Evolutionary conservation across 805 yeast species (phyloP).

Genomic region (Cephaloascus fragrans): DNA sequence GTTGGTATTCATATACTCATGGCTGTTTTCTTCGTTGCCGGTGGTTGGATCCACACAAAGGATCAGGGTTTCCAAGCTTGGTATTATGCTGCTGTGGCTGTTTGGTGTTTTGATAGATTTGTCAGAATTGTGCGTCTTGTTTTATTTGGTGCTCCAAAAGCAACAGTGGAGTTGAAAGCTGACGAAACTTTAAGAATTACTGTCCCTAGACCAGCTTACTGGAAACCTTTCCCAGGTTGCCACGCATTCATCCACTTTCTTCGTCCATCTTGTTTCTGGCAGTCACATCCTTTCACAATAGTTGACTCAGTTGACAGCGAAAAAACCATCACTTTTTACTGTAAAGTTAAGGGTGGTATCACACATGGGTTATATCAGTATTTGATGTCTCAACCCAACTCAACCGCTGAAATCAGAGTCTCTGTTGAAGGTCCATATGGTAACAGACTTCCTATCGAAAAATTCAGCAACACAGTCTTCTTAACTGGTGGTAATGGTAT

Average conservation of each 20-base stretch:
- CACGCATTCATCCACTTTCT: slow-evolving; percentile 49
- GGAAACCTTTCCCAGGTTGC: slow-evolving; percentile 53
- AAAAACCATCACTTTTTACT: slow-evolving; percentile 34
- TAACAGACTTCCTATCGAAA: slow-evolving; percentile 30
- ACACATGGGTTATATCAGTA: slow-evolving; percentile 28
- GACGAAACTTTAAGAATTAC: slow-evolving; percentile 39
- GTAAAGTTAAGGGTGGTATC: slow-evolving; percentile 45
- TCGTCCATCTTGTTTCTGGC: slow-evolving; percentile 39
- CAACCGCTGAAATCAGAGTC: slow-evolving; percentile 26
- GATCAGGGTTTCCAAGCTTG: slow-evolving; percentile 7
- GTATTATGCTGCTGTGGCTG: slow-evolving; percentile 15
- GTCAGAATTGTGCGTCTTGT: slow-evolving; percentile 19
- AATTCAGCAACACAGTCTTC: slow-evolving; percentile 36
- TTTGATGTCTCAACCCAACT: slow-evolving; percentile 18
- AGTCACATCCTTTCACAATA: slow-evolving; percentile 61
- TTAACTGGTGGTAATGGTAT: slow-evolving; percentile 62
- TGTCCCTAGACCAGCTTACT: slow-evolving; percentile 40
- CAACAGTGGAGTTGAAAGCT: slow-evolving; percentile 28
- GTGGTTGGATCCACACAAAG: slow-evolving; percentile 24
- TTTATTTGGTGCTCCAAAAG: slow-evolving; percentile 27
- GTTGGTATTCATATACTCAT: slow-evolving; percentile 20
- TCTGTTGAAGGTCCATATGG: slow-evolving; percentile 60
- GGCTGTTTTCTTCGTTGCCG: slow-evolving; percentile 22
- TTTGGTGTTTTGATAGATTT: slow-evolving; percentile 25
- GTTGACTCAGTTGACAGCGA: slow-evolving; percentile 30